Evolutionary conservation across 1,284 basidiomycete species (phyloP).

Genomic region (Irpex rosettiformis): DNA sequence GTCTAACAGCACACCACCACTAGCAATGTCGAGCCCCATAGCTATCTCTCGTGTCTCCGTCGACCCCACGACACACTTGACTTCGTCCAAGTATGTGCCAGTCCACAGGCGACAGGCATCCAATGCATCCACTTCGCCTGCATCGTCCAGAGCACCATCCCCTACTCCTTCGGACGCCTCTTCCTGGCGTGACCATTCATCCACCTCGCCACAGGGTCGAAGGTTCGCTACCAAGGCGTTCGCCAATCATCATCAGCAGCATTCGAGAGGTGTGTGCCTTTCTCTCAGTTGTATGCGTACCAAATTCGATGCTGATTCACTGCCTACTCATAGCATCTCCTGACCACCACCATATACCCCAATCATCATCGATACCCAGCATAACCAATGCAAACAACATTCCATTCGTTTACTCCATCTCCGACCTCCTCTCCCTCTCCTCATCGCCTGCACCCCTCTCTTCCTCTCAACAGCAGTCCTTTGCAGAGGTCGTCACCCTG

Average conservation of each 20-base stretch:
- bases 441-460: conserved; percentile 20
- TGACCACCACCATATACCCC: conserved; percentile 19
- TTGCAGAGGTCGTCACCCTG: conserved; percentile 4
- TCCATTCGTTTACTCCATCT: conserved; percentile 19
- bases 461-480: conserved; percentile 15
- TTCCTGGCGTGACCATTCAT: conserved; percentile 9
- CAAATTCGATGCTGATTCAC: too few relatives aligned
- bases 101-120: conserved; percentile 25
- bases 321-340: neutral
- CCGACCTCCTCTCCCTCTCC: conserved; percentile 24
- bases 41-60: conserved; percentile 18
- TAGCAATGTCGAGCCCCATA: conserved; percentile 28
- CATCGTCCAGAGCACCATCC: conserved; percentile 5
- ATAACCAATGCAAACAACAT: conserved; percentile 17
- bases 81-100: conserved; percentile 22
- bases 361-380: conserved; percentile 21
- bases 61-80: conserved; percentile 10
- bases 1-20: neutral
- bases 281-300: neutral
- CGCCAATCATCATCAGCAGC: neutral
- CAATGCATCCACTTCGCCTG: conserved; percentile 8
- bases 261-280: neutral
- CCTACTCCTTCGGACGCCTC: neutral
- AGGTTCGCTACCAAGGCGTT: conserved; percentile 9
- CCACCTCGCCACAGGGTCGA: conserved; percentile 1